Conservation (phyloP, 192 early-diverging fungal species). For the Funneliformis mosseae region DNA sequence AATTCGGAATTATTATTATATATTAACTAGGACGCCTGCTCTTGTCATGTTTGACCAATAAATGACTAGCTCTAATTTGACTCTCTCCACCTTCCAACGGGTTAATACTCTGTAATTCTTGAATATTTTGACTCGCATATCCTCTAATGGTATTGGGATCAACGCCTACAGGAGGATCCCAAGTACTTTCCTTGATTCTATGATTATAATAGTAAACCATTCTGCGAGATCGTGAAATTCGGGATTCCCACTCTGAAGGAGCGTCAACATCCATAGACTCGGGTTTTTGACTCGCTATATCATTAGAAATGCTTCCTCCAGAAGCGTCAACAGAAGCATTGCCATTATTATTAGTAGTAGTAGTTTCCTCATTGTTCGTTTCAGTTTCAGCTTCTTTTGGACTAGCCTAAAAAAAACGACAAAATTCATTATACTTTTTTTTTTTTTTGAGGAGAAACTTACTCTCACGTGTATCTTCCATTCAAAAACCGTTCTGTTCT, state of each 20-base stretch:
- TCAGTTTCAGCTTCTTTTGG: not conserved
- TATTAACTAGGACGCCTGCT: constrained; percentile 85
- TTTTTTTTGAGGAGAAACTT: not conserved
- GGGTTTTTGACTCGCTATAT: not conserved
- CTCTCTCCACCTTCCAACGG: constrained; percentile 16
- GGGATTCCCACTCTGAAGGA: constrained; percentile 63
- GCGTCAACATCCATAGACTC: not conserved
- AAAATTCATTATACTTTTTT: no score
- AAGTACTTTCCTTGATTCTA: constrained; percentile 69
- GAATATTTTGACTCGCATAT: constrained; percentile 36
- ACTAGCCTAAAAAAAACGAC: not conserved
- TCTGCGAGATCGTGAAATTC: constrained; percentile 65
- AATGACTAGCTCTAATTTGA: constrained; percentile 80
- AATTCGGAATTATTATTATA: no score
- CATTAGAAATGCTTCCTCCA: not conserved
- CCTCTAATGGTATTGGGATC: constrained; percentile 43
- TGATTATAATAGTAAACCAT: constrained; percentile 81
- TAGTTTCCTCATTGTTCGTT: not conserved
- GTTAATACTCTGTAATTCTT: constrained; percentile 7
- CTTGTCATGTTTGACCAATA: constrained; percentile 88
- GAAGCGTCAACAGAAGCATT: not conserved
- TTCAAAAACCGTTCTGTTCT: not conserved
- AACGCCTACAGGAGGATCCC: constrained; percentile 69
- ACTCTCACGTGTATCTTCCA: not conserved
- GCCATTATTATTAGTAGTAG: not conserved